Evolutionary conservation across 805 yeast species (phyloP).

Genomic region (Metschnikowia dekortorum): DNA sequence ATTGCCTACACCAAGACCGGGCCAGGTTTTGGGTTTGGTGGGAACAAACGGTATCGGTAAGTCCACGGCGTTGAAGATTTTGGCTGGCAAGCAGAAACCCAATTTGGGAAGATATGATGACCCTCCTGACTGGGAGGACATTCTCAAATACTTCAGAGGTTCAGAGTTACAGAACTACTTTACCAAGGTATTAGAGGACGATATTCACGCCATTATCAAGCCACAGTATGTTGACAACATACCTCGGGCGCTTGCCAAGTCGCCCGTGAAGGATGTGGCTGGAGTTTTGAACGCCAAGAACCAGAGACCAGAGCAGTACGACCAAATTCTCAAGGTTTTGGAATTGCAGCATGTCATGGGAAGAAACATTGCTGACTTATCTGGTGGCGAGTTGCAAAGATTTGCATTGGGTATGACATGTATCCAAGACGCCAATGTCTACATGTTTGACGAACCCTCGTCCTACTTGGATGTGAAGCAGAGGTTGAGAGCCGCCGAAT

Average conservation of each 20-base stretch:
- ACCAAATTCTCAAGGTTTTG: conserved; percentile 60
- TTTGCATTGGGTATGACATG: conserved; percentile 97
- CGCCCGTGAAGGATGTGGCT: conserved; percentile 83
- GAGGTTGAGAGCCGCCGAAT: conserved; percentile 94
- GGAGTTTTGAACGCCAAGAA: conserved; percentile 71
- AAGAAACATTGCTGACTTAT: conserved; percentile 84
- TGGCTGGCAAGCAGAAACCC: conserved; percentile 97
- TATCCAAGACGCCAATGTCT: conserved; percentile 90
- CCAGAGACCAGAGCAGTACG: conserved; percentile 67
- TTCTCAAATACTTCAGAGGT: conserved; percentile 88
- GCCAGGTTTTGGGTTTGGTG: conserved; percentile 95
- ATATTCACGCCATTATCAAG: conserved; percentile 94
- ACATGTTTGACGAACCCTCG: conserved; percentile 99
- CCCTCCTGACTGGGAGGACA: conserved; percentile 98
- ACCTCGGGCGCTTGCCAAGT: conserved; percentile 88
- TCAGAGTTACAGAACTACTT: conserved; percentile 95
- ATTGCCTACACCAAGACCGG: conserved; percentile 97
- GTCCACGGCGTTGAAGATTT: conserved; percentile 92
- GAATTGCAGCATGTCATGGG: conserved; percentile 72
- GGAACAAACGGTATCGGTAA: conserved; percentile 99
- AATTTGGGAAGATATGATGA: conserved; percentile 90
- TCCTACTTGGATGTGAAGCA: conserved; percentile 98
- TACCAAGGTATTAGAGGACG: conserved; percentile 88
- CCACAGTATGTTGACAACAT: conserved; percentile 98
- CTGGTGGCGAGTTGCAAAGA: conserved; percentile 99